Evolutionary conservation across 2,329 filamentous ascomycete genomes (phyloP).

Genomic region (Tolypocladium cylindrosporum): DNA sequence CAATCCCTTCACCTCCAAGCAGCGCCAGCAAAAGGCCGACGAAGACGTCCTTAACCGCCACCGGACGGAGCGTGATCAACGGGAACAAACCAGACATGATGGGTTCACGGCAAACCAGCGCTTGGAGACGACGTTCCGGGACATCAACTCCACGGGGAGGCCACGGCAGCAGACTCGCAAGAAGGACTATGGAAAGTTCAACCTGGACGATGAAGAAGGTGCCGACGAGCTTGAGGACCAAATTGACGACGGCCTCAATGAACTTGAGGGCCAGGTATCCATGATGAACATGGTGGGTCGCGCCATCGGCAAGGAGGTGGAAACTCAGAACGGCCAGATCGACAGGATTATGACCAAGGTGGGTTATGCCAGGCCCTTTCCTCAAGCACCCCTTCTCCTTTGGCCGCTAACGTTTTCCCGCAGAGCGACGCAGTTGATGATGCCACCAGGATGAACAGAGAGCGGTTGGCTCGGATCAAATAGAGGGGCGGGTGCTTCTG

Average conservation of each 20-base stretch:
- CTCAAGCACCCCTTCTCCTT: neutral
- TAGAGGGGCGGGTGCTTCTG: constrained; percentile 8
- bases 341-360: constrained; percentile 72
- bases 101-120: constrained; percentile 41
- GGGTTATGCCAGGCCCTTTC: constrained; percentile 12
- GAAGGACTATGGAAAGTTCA: constrained; percentile 52
- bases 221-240: constrained; percentile 34
- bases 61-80: constrained; percentile 53
- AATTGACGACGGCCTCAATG: constrained; percentile 50
- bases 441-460: constrained; percentile 68
- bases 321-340: constrained; percentile 65
- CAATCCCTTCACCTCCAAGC: constrained; percentile 67
- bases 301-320: constrained; percentile 66
- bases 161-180: constrained; percentile 22
- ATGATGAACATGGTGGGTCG: constrained; percentile 64
- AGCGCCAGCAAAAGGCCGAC: constrained; percentile 54
- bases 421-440: constrained; percentile 79
- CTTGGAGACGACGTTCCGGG: constrained; percentile 40
- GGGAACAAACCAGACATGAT: constrained; percentile 49
- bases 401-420: constrained; percentile 16
- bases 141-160: constrained; percentile 21
- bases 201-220: constrained; percentile 62
- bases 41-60: constrained; percentile 60
- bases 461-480: constrained; percentile 54
- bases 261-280: constrained; percentile 60